Evolutionary conservation across 1,284 basidiomycete species (phyloP), one percentile per base, ranked within the genome.

Genomic region (Rhodofomes roseus): DNA sequence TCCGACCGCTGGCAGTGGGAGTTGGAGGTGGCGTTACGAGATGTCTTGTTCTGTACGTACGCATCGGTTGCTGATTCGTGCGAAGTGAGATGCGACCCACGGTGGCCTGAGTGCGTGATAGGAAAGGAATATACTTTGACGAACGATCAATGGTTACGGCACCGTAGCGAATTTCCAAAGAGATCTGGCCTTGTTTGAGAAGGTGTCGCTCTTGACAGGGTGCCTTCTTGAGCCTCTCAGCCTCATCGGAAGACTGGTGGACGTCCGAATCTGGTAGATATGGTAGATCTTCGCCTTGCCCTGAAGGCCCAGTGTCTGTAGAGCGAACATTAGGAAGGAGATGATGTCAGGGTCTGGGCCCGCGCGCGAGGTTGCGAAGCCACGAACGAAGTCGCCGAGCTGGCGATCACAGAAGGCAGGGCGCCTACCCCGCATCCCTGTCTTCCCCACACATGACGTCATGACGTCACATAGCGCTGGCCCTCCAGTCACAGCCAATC

Each of bases 271-370:
- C 14, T 9, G 37, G 23, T 12, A n/a, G 14, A 23, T 7, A 20
- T 12, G 4, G 25, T 14, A 48, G 25, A 14, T 48, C 25, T 25
- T 48, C 46, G 23, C 46, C 22, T 23, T 44, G 25, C 9, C 25
- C 46, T 14, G 14, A n/a, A 14, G 20, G 23, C 44, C 11, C 23
- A 48, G 3, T 9, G 29, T n/a, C 44, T 29, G 46, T 18, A 29
- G 16, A 25, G 25, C 6, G 25, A 23, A n/a, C 16, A 14, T 11
- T 52, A 31, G 50, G 50, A 52, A 52, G 31, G 29, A 22, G 50
- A 36, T 52, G 50, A 52, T 52, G 50, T 52, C 50, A 52, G 4
- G 34, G 50, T 31, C 50, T 52, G 50, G 50, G 31, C 50, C 31
- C 20, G 50, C 1, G 50, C 31, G 9, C 31, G 50, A 23, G 9